Percentiles rank a stretch among this genome's conserved stretches.
These are phyloP conservation scores for Fraxinus albicans DNA, from an alignment of 305 asterid genomes.

Conservation along the genomic window DNA sequence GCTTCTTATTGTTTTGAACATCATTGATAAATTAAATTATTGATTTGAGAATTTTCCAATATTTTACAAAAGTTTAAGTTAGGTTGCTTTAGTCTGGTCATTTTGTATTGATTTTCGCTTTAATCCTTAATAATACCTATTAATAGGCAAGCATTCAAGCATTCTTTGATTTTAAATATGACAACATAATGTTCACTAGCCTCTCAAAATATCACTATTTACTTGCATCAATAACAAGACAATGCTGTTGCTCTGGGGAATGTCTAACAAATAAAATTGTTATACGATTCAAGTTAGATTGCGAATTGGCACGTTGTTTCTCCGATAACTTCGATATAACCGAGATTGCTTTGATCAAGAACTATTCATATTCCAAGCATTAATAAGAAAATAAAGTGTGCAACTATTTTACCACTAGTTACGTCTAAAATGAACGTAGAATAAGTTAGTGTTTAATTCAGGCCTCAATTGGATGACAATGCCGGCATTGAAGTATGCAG, in stretches of 20 bases:
- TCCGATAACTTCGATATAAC: neutral
- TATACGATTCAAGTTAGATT: neutral
- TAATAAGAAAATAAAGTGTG: neutral
- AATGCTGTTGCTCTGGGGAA: neutral
- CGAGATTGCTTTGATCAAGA: neutral
- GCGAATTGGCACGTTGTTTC: neutral
- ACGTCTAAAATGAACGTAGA: neutral
- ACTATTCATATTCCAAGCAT: neutral
- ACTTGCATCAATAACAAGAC: neutral
- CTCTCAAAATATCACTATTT: neutral
- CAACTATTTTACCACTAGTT: neutral
- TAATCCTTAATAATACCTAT: neutral
- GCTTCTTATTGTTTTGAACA: neutral
- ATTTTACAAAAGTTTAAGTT: neutral
- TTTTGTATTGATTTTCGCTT: neutral
- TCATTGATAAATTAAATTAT: neutral
- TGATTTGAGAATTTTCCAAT: neutral
- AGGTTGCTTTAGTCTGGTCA: neutral
- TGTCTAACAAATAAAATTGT: neutral
- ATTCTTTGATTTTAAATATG: neutral
- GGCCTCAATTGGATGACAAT: neutral
- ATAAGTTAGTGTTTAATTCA: neutral
- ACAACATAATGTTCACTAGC: neutral
- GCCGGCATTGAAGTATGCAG: neutral
- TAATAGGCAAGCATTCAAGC: neutral